A percentile compares a stretch with the other conserved stretches of the same genome.
These are phyloP conservation scores for Multifurca ochricompacta DNA, from an alignment of 768 basidiomycete genomes.

Conservation along the genomic window DNA sequence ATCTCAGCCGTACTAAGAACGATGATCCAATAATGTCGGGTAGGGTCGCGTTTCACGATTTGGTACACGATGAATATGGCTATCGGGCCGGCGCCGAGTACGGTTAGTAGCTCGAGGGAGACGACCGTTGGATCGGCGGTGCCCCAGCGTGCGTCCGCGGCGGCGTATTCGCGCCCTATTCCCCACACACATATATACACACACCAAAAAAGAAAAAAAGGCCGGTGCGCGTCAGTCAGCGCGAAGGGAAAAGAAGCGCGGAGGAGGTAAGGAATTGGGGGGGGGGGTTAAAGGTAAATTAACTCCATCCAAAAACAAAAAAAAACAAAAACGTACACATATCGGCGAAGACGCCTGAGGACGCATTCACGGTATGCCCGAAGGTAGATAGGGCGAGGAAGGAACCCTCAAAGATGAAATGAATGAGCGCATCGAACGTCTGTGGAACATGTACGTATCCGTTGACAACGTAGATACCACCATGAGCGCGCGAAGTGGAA, in stretches of 20 bases:
- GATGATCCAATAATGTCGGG: slow-evolving; percentile 72
- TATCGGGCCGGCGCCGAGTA: slow-evolving; percentile 67
- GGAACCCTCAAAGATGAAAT: slow-evolving; percentile 72
- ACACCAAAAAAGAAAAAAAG: neutral
- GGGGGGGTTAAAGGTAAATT: too few species aligned
- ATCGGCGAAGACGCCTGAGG: slow-evolving; percentile 59
- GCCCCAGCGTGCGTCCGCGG: slow-evolving; percentile 80
- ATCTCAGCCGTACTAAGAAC: slow-evolving; percentile 69
- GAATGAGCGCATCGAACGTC: slow-evolving; percentile 77
- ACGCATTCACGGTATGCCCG: slow-evolving; percentile 63
- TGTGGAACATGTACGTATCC: slow-evolving; percentile 22
- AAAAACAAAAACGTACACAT: slow-evolving; percentile 48
- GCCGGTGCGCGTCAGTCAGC: too few species aligned
- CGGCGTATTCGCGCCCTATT: slow-evolving; percentile 76
- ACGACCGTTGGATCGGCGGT: slow-evolving; percentile 70
- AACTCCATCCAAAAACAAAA: neutral
- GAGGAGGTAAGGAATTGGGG: neutral
- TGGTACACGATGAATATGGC: slow-evolving; percentile 66
- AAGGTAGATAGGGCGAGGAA: slow-evolving; percentile 74
- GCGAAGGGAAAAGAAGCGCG: too few species aligned
- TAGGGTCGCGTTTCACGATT: slow-evolving; percentile 55
- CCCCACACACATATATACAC: neutral
- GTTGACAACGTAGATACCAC: neutral
- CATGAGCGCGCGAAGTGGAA: too few species aligned
- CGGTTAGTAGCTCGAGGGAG: slow-evolving; percentile 77